These are phyloP conservation scores for Ramaria sp. DNA, from an alignment of 768 basidiomycete genomes.

Conservation along the genomic window DNA sequence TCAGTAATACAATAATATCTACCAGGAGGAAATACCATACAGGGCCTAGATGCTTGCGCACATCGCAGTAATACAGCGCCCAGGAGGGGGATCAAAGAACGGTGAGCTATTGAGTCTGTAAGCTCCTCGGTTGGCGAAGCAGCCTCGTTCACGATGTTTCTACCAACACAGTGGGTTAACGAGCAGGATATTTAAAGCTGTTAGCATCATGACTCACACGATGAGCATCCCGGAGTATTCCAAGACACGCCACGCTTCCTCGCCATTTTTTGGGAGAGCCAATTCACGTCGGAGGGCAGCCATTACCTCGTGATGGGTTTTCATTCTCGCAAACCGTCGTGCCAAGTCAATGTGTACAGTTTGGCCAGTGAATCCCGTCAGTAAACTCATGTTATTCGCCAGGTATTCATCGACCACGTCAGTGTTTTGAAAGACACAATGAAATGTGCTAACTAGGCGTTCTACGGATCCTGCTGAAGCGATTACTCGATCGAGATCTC, in stretches of 20 bases:
- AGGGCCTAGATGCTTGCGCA: not conserved
- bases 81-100: slow-evolving; percentile 3
- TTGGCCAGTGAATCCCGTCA: slow-evolving; percentile 1
- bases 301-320: not conserved
- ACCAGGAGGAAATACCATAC: not conserved
- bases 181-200: not conserved
- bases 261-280: not conserved
- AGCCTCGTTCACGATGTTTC: slow-evolving; percentile 5
- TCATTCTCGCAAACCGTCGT: not conserved
- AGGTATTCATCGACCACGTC: not conserved
- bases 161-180: not conserved
- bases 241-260: slow-evolving; percentile 4
- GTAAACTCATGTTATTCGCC: not conserved
- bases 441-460: not conserved
- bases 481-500: not conserved
- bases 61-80: not conserved
- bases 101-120: not conserved
- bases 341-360: not conserved
- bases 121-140: slow-evolving; percentile 6
- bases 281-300: not conserved
- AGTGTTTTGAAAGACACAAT: not conserved
- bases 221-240: slow-evolving; percentile 5
- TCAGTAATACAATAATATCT: not conserved
- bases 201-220: not conserved
- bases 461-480: not conserved